Conservation (phyloP, 192 early-diverging fungal species). For the Coemansia erecta region DNA sequence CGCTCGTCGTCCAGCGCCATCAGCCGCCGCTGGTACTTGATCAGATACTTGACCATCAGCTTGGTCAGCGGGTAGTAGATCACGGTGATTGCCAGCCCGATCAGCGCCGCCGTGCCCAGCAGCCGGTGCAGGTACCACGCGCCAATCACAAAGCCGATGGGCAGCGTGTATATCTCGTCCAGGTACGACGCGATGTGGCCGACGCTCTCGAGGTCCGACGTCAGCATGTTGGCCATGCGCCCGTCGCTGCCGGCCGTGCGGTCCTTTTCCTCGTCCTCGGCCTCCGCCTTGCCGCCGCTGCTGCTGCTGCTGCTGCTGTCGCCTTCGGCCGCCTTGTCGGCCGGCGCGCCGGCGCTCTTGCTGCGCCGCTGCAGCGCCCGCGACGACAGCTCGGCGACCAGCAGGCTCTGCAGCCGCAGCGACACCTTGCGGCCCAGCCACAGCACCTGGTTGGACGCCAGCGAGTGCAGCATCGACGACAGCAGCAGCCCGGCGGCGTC, state of each 20-base stretch:
- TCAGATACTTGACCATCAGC: conserved; percentile 55
- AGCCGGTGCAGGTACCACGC: conserved; percentile 69
- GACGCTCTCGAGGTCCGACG: conserved; percentile 67
- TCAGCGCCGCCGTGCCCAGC: conserved; percentile 79
- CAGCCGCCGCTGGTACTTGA: conserved; percentile 56
- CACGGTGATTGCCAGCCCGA: conserved; percentile 69
- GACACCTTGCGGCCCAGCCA: conserved; percentile 68
- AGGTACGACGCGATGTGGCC: conserved; percentile 59
- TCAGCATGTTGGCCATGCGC: conserved; percentile 69
- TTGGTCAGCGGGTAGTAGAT: conserved; percentile 61
- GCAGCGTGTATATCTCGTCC: conserved; percentile 63
- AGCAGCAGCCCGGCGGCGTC: conserved; percentile 65
- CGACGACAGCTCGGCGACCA: conserved; percentile 66
- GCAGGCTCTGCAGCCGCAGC: conserved; percentile 59
- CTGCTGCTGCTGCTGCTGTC: too few species aligned
- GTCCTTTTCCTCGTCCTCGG: too few species aligned
- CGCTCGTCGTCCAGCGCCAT: conserved; percentile 71
- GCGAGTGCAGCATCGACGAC: conserved; percentile 46
- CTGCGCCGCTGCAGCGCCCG: conserved; percentile 64
- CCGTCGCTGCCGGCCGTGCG: conserved; percentile 54
- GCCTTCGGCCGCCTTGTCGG: conserved; percentile 25
- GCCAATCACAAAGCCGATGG: conserved; percentile 66
- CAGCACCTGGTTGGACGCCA: conserved; percentile 61
- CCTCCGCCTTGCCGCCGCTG: too few species aligned
- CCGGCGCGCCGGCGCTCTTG: conserved; percentile 31